Base-by-base conservation (phyloP, 75 land plant species). In the Selaginella moellendorffii region DNA sequence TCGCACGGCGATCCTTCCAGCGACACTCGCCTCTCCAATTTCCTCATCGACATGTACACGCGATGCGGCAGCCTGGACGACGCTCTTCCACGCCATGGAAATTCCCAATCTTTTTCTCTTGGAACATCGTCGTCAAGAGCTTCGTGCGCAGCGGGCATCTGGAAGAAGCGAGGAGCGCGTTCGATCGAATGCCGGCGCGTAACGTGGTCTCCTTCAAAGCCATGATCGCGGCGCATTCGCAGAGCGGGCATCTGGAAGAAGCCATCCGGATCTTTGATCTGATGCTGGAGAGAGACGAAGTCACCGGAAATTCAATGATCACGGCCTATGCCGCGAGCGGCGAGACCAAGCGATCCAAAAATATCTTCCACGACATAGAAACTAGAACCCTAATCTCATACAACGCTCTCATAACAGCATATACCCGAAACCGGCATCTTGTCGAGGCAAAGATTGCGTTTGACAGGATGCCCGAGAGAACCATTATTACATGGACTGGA, bases 221-320 rank as follows among this genome's bases (percentile, higher is more conserved):
- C 59, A 56, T 56, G 59, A 56, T 56, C 59, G 5, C 59, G 2
- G 59, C 59, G n/a, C n/a, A 56, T 56, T 8, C 24, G 21, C 59
- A 56, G 59, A 19, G n/a, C 23, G 59, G 59, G 24, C 21, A 56
- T 24, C 59, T 56, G 25, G 24, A 56, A 25, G 59, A 56, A 8
- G 59, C 59, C 8, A 21, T 56, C n/a, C 9, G 5, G 24, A 19
- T 56, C 23, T 56, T 9, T 56, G 59, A 25, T 8, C 59, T 8
- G 24, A 56, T 56, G 59, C 59, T n/a, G 19, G 59, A 56, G 24
- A 56, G 24, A 56, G 24, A 56, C n/a, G 59, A 56, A 56, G 59
- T 56, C 19, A 8, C 59, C 2, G 19, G 59, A 19, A 56, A 56
- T 56, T 2, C 24, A 8, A 56, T 56, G 59, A 21, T 56, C 9